Base-by-base conservation (phyloP, 306 rosid species). In the Calophaca sinica region DNA sequence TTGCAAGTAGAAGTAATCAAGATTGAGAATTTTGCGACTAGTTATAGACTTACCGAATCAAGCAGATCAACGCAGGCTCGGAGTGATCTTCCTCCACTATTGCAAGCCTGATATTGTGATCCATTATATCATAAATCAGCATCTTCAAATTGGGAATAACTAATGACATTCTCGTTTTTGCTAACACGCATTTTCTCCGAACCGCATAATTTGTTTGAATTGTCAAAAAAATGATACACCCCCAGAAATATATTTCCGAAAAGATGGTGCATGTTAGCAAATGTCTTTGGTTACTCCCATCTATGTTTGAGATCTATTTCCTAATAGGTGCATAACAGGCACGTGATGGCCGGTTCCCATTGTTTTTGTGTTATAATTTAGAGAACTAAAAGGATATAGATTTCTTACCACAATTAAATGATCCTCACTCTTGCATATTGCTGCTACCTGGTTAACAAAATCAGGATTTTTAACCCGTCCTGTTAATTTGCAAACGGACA, bases 391-490 rank as follows among this genome's bases (percentile, higher is more conserved):
- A 29, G 14, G 11, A 9, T 45, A 36, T 44, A 29, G 11, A 50
- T 41, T 20, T 45, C 74, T 69, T 28, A 75, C 84, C 78, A 81
- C 81, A 35, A 81, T 38, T 46, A 81, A 75, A 15, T 62, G 73
- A 75, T 81, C 84, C 55, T 81, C 81, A 48, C 10, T 75, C 69
- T 62, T 70, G 72, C 31, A 75, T 52, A 75, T 52, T 75, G 54
- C 81, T 52, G 42, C 55, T 12, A 75, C 81, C 28, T 81, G 81
- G 26, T 15, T 70, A 53, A 81, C 3, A 70, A 81, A 81, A 53
- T 81, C 78, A 9, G 84, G 74, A 62, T 81, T 81, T 62, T 75
- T 69, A 74, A 75, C 78, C 62, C 69, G 13, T 45, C 84, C 84
- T 81, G 78, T 62, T 75, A 31, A 81, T 75, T 80, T 51, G 14